phyloP scores from a whole-genome alignment of 2,329 filamentous ascomycete species.

The Penicillium occitanis region DNA sequence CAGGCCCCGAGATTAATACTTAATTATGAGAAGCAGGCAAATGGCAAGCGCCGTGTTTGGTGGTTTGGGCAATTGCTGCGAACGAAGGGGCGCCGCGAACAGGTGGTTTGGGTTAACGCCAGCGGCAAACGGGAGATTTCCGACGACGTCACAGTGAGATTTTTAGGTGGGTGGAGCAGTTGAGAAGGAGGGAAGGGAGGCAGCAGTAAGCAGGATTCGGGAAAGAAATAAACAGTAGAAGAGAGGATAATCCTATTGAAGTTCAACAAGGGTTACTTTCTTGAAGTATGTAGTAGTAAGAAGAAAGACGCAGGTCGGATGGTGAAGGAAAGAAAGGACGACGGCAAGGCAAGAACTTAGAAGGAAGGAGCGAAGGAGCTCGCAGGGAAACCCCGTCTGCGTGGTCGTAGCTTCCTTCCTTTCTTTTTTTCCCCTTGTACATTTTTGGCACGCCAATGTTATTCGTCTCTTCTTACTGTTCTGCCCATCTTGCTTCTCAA shows the following conservation, averaged over 20 bases:
- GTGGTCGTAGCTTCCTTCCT: constrained; percentile 8
- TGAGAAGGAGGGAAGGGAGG: not conserved
- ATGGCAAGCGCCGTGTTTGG: constrained; percentile 7
- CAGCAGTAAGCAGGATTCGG: not conserved
- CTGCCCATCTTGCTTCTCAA: not conserved
- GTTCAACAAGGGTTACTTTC: not conserved
- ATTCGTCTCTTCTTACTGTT: not conserved
- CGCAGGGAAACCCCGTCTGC: constrained; percentile 1
- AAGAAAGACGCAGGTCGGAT: not conserved
- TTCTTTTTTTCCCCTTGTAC: not conserved
- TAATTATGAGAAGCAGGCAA: constrained; percentile 1
- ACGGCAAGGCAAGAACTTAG: not conserved
- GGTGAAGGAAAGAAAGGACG: not conserved
- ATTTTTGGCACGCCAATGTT: not conserved
- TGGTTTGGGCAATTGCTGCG: not conserved
- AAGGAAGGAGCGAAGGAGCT: constrained; percentile 9
- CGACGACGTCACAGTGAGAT: constrained; percentile 14
- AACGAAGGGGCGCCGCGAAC: constrained; percentile 20
- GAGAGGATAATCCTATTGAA: not conserved
- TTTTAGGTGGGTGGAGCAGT: constrained; percentile 4
- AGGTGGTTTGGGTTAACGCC: constrained; percentile 5
- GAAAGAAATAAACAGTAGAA: not conserved
- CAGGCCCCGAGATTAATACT: constrained; percentile 14
- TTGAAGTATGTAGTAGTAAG: not conserved
- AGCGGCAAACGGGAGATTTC: constrained; percentile 3